Base-by-base conservation (phyloP, 495 filamentous ascomycete species). In the Penicillium coffeae region DNA sequence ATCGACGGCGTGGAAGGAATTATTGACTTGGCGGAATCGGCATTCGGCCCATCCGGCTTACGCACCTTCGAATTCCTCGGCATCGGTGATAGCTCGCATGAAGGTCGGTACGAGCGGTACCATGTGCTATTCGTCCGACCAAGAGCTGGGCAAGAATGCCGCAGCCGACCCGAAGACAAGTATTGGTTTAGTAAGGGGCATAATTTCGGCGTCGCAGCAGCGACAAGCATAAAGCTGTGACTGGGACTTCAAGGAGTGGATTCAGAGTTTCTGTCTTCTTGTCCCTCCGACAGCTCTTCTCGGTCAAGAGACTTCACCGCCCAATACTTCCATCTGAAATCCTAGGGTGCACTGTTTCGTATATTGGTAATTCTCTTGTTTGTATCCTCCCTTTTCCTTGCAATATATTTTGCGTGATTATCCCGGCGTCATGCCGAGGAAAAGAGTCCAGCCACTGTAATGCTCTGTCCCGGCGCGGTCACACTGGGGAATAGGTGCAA, bases 11-110 rank as follows among this genome's bases (percentile, higher is more conserved):
- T 30, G 39, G 20, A 34, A 13, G 48, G 51, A 25, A 40, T 48
- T 35, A 2, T 56, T 9, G 3, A 4, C 2, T 56, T 56, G 38
- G 48, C 48, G 12, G 45, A 52, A 20, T 56, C 44, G 53, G 53
- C 48, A 37, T 56, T 56, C 38, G 53, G 53, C 2, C 53, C 53
- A 36, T 37, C 2, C 2, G 53, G 53, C 21, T 16, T 56, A 14
- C 45, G 39, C 2, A 20, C 7, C 5, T 25, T 56, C 14, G 19
- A 41, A 16, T 34, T 49, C 22, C 38, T 56, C 12, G 53, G 48
- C 3, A 45, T 56, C 21, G 53, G 53, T 9, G 53, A 56, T 36
- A 48, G 51, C 34, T 51, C 53, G n/a, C 16, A 39, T 32, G 37
- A 49, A 7, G 37, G 38, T 2, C 44, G 37, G 27, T 56, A 45